Evolutionary conservation across 768 basidiomycete genomes (phyloP).

Genomic region (Scleroderma bovista): DNA sequence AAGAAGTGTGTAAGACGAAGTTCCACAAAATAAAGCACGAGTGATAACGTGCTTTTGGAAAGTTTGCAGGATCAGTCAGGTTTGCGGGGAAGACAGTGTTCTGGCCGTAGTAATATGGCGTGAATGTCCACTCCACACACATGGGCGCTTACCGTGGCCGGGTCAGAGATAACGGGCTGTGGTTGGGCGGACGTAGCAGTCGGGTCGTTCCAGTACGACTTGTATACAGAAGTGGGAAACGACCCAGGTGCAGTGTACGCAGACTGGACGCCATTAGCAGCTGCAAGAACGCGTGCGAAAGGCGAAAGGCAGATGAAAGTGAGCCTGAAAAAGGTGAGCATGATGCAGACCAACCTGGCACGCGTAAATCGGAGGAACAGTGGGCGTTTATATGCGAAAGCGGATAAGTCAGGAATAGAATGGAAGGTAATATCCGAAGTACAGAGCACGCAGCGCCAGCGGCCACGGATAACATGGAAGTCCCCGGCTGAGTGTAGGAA

Average conservation of each 20-base stretch:
- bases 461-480: too few relatives aligned
- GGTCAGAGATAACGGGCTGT: constrained; percentile 67
- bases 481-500: too few relatives aligned
- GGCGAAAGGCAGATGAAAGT: constrained; percentile 9
- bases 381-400: neutral
- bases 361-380: neutral
- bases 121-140: too few relatives aligned
- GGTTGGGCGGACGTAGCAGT: constrained; percentile 64
- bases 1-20: neutral
- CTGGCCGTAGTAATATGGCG: constrained; percentile 23
- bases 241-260: constrained; percentile 54
- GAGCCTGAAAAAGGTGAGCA: constrained; percentile 10
- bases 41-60: constrained; percentile 36
- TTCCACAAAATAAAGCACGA: neutral
- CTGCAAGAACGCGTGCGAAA: constrained; percentile 1
- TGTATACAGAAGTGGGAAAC: constrained; percentile 58
- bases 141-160: constrained; percentile 44
- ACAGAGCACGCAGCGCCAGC: too few relatives aligned
- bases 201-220: constrained; percentile 61
- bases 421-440: too few relatives aligned
- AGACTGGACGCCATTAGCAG: constrained; percentile 17
- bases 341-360: constrained; percentile 1
- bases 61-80: constrained; percentile 57
- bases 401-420: neutral
- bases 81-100: constrained; percentile 49